Conservation (phyloP, 1,139 yeast genomes). For the Blastobotrys ciferrii region DNA sequence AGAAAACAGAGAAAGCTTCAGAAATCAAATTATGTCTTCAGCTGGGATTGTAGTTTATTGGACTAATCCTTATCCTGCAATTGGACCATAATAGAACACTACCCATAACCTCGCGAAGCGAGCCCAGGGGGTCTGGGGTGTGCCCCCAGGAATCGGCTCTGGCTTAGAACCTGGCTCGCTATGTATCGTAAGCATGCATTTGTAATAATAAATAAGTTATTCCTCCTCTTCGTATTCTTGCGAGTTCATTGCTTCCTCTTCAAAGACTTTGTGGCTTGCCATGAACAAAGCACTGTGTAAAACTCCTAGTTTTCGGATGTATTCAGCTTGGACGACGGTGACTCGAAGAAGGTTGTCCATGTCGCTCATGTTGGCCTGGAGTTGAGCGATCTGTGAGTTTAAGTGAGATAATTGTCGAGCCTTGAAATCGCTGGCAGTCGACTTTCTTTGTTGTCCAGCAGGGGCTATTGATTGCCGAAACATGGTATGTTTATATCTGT, state of each 20-base stretch:
- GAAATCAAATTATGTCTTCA: too few relatives aligned
- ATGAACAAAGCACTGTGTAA: conserved; percentile 63
- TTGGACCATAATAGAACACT: too few relatives aligned
- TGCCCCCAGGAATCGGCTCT: too few relatives aligned
- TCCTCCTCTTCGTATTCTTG: conserved; percentile 20
- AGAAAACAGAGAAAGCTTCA: too few relatives aligned
- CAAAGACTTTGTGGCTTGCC: conserved; percentile 65
- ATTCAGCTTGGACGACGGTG: conserved; percentile 56
- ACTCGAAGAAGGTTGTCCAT: conserved; percentile 54
- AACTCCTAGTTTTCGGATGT: conserved; percentile 56
- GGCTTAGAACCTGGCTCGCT: too few relatives aligned
- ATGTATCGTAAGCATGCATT: not conserved
- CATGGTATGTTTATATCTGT: conserved; percentile 6
- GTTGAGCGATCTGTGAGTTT: conserved; percentile 60
- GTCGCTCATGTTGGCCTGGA: conserved; percentile 58
- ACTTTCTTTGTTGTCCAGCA: conserved; percentile 6
- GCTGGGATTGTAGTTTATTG: too few relatives aligned
- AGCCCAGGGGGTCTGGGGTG: too few relatives aligned
- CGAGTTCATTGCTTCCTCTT: conserved; percentile 41
- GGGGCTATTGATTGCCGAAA: conserved; percentile 25
- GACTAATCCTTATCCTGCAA: too few relatives aligned
- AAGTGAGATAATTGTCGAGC: conserved; percentile 58
- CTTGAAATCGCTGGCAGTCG: conserved; percentile 14
- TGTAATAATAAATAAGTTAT: not conserved
- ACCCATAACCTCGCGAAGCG: too few relatives aligned